These are phyloP conservation scores for Piper longum DNA, from an alignment of 164 flowering plant genomes.

Conservation along the genomic window DNA sequence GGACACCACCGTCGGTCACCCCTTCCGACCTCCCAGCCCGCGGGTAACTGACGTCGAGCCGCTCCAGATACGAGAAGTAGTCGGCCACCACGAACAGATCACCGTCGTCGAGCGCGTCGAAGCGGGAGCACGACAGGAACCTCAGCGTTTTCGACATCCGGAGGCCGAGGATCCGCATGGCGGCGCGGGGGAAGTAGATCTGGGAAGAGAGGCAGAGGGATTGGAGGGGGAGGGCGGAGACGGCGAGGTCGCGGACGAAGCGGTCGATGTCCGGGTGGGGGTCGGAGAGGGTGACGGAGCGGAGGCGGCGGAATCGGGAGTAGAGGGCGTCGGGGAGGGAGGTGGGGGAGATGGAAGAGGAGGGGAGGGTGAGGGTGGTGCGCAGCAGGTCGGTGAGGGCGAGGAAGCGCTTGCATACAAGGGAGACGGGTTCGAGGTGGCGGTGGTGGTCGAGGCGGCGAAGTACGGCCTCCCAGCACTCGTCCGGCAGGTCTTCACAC, in stretches of 20 bases:
- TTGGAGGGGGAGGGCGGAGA: slow-evolving; percentile 17
- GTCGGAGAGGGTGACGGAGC: slow-evolving; percentile 11
- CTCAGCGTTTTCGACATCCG: slow-evolving; percentile 16
- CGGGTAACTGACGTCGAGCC: slow-evolving; percentile 33
- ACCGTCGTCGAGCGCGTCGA: slow-evolving; percentile 10
- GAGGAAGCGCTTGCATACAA: slow-evolving; percentile 35
- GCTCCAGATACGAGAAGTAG: slow-evolving; percentile 30
- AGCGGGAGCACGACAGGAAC: slow-evolving; percentile 22
- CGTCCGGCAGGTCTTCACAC: slow-evolving; percentile 23
- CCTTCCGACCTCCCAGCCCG: slow-evolving; percentile 21
- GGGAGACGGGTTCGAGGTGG: slow-evolving; percentile 30
- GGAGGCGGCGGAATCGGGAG: slow-evolving; percentile 30
- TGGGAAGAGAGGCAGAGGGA: slow-evolving; percentile 33
- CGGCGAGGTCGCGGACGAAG: slow-evolving; percentile 15
- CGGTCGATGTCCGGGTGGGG: slow-evolving; percentile 17
- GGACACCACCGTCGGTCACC: slow-evolving; percentile 34
- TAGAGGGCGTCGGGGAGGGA: slow-evolving; percentile 12
- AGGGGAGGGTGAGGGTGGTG: slow-evolving; percentile 17
- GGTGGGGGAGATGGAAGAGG: slow-evolving; percentile 12
- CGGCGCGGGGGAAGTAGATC: slow-evolving; percentile 16
- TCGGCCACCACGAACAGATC: slow-evolving; percentile 26
- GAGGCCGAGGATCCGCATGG: slow-evolving; percentile 16
- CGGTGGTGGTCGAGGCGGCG: slow-evolving; percentile 11
- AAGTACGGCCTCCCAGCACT: slow-evolving; percentile 44
- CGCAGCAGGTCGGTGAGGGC: slow-evolving; percentile 33